Base-by-base conservation (phyloP, 352 stramenopile species). In the Phytophthora constricta region DNA sequence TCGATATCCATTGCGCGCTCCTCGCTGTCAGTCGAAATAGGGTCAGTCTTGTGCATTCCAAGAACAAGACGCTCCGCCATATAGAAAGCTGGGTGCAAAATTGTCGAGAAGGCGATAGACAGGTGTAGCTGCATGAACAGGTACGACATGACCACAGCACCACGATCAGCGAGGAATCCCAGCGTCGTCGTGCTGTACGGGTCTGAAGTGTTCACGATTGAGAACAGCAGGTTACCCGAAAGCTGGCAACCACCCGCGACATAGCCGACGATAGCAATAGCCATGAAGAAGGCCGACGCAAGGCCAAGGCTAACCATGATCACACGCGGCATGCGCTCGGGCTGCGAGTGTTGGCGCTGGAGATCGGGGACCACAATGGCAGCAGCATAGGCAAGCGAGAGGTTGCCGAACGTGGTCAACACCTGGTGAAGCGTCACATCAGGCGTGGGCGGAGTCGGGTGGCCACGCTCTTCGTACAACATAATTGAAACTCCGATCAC, bases 71-170 rank as follows among this genome's bases (percentile, higher is more conserved):
- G 61, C 54, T 79, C 71, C 1, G 69, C 45, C 42, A 75, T 70
- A 41, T 71, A 73, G 46, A 76, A 73, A 1, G 60, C 62, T 20
- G 71, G 71, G 37, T 68, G 53, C 22, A 76, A 41, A 51, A 79
- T 65, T 16, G 74, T 65, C 23, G 66, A 62, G 48, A 79, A 79
- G 4, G 71, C 71, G 34, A 79, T 76, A 20, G 71, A 60, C 22
- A 79, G 22, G 47, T 79, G 58, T 25, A 66, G 33, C n/a, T 66
- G 58, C 58, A 66, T 66, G 58, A 66, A 59, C 41, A 66, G 17
- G 59, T 50, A 66, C 11, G 59, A 53, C 59, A 66, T 66, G 49
- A 66, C 43, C 17, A 66, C 59, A 19, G 49, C 51, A 5, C 59
- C 59, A 19, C 59, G 51, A 39, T 66, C 51, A 17, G 59, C 49